Base-by-base conservation (phyloP, 768 basidiomycete species). In the Boletus coccyginus region DNA sequence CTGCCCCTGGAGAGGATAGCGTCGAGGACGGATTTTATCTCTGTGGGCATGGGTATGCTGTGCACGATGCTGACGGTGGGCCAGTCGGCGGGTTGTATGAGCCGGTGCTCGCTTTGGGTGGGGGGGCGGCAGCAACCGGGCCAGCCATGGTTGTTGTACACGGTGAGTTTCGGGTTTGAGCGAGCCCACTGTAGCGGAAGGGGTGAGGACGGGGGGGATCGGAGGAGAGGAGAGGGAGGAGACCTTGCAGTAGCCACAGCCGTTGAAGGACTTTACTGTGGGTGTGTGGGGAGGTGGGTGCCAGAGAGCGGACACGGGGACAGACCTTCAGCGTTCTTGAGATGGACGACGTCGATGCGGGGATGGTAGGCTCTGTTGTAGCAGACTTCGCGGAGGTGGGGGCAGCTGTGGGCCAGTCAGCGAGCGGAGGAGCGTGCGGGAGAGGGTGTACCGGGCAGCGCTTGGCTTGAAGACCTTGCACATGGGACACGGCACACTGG, bases 201-300 rank as follows among this genome's bases (percentile, higher is more conserved):
- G 61, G 55, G 67, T 66, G 66, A 69, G 64, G 65, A 57, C 62
- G 58, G 61, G 46, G 54, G 59, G 63, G 46, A 60, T 50, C 55
- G 62, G 57, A 62, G 27, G 41, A 51, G 52, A 56, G 51, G 38
- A 59, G 50, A 48, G 50, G 39, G 35, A 56, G 44, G 36, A 61
- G 55, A 92, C 91, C 85, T 92, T 94, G 87, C 92, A 94, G 72
- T 83, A 94, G 24, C 92, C 92, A 70, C 91, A 93, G 47, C 90
- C 89, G 64, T 88, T 90, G 77, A 92, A 92, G 36, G 83, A 83
- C 66, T 87, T 83, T 62, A 92, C 88, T 90, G 68, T 62, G 55
- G 43, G 57, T 39, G 53, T 52, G 60, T 63, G 55, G 62, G 64
- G 52, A 62, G 3, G 27, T 31, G 52, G 52, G 36, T 12, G 43